Conservation (phyloP, 2,329 filamentous ascomycete species). For the Talaromyces sp. region DNA sequence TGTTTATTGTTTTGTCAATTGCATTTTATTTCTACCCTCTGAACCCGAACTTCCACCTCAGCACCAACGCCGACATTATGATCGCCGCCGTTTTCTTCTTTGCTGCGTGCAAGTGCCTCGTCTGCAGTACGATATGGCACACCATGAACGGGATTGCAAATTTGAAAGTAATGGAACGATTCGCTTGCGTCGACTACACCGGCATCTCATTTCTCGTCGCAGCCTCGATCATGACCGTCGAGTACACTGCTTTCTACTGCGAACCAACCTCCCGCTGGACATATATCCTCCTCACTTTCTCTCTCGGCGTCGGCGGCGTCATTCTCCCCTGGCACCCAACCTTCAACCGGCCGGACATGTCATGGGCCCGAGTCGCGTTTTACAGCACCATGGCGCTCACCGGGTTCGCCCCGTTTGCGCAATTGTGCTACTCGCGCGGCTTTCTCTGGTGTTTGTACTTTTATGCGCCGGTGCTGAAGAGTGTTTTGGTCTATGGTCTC, state of each 20-base stretch:
- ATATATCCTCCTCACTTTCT: slow-evolving; percentile 76
- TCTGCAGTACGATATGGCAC: slow-evolving; percentile 96
- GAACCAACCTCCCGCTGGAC: slow-evolving; percentile 79
- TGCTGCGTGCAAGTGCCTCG: slow-evolving; percentile 86
- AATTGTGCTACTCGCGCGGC: slow-evolving; percentile 73
- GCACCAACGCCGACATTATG: slow-evolving; percentile 80
- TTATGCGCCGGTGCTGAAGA: slow-evolving; percentile 82
- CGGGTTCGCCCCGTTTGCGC: slow-evolving; percentile 80
- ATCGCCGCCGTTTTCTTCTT: slow-evolving; percentile 95
- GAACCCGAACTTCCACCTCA: slow-evolving; percentile 77
- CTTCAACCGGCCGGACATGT: slow-evolving; percentile 90
- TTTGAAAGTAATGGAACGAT: slow-evolving; percentile 81
- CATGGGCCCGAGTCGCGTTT: slow-evolving; percentile 86
- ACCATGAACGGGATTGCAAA: slow-evolving; percentile 97
- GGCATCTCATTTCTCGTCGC: slow-evolving; percentile 90
- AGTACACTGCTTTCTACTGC: slow-evolving; percentile 98
- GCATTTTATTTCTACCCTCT: slow-evolving; percentile 96
- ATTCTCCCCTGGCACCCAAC: slow-evolving; percentile 93
- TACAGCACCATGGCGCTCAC: slow-evolving; percentile 83
- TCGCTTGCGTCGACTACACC: slow-evolving; percentile 97
- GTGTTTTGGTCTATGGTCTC: slow-evolving; percentile 73
- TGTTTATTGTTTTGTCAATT: slow-evolving; percentile 79
- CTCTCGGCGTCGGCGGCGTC: slow-evolving; percentile 78
- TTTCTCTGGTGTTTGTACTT: slow-evolving; percentile 78
- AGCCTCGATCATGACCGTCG: slow-evolving; percentile 93